Base-by-base conservation (phyloP, 495 filamentous ascomycete species). In the Penicillium paradoxum region DNA sequence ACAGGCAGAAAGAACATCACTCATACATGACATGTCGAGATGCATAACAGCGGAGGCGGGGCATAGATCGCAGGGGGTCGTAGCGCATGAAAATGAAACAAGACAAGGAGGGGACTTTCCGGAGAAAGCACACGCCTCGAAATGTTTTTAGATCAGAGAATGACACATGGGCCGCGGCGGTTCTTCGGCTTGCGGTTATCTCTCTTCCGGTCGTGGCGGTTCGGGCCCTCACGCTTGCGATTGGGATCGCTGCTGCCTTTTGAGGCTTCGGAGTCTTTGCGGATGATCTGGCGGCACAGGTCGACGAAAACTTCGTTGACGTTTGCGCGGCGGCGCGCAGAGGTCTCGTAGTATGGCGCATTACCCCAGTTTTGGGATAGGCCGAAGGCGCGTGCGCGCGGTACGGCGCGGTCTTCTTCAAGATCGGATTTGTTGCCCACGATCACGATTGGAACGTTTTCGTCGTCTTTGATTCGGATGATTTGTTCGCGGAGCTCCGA, bases 371-470 rank as follows among this genome's bases (percentile, higher is more conserved):
- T 84, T 62, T 95, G 88, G 15, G 87, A 89, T 46, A 97, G 77
- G n/a, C 81, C 72, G 65, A 97, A 96, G 17, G 90, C 93, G 53
- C 84, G 85, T 38, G 86, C 80, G 17, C 90, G 83, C 18, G 88
- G 85, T 24, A 98, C 90, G 15, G 81, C 81, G 30, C 93, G 85
- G 62, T 96, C 88, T 62, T 96, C 91, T 70, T 95, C 90, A 11
- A 98, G 82, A 63, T 98, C 93, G 25, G 87, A 89, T 70, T 98
- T 98, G 76, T 98, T 98, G 57, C 93, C 93, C 29, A 97, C 92
- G 40, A 98, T 91, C 22, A 98, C 93, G 50, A 98, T 85, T 24
- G 93, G 93, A 8, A 97, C 84, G 43, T 83, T 85, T 51, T 89
- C 85, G 68, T 96, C 90, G 66, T 96, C 91, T 73, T 97, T 98